Percentiles rank a stretch among this genome's conserved stretches.
Conservation (phyloP, 306 rosid species). For the Senna tora region DNA sequence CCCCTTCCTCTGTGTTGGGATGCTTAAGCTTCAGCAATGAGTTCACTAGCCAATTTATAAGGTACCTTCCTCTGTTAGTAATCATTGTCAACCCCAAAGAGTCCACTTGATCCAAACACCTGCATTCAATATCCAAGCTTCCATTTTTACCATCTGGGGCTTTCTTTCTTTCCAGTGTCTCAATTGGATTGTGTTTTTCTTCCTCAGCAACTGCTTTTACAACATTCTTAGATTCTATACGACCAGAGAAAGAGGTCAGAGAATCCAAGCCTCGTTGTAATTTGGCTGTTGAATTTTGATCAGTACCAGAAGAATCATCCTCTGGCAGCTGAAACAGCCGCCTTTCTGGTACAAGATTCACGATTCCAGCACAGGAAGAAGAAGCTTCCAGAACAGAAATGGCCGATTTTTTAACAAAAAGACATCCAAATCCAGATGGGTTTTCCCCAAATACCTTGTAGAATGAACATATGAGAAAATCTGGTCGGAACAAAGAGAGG, state of each 20-base stretch:
- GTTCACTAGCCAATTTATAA: conserved; percentile 85
- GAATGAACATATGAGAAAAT: conserved; percentile 81
- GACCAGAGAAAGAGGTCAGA: conserved; percentile 69
- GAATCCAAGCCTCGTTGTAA: conserved; percentile 39
- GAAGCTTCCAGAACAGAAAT: conserved; percentile 59
- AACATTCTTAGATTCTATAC: conserved; percentile 37
- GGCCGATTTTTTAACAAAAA: conserved; percentile 75
- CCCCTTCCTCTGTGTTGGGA: conserved; percentile 76
- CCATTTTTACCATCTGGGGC: conserved; percentile 38
- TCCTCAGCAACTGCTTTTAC: conserved; percentile 50
- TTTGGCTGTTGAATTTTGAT: conserved; percentile 37
- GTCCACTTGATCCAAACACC: conserved; percentile 78
- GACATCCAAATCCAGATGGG: conserved; percentile 96
- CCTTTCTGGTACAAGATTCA: conserved; percentile 66
- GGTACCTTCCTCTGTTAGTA: conserved; percentile 71
- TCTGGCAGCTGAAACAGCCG: conserved; percentile 41
- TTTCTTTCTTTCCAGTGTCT: conserved; percentile 17
- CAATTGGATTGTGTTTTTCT: conserved; percentile 38
- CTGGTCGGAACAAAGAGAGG: conserved; percentile 80
- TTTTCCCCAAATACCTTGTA: conserved; percentile 86
- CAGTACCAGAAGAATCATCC: conserved; percentile 62
- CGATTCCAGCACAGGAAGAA: conserved; percentile 64
- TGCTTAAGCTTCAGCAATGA: conserved; percentile 83
- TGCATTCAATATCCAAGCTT: conserved; percentile 53
- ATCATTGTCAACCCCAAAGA: conserved; percentile 62